phyloP scores from a whole-genome alignment of 164 flowering plant genomes.

The Litsea cubeba region DNA sequence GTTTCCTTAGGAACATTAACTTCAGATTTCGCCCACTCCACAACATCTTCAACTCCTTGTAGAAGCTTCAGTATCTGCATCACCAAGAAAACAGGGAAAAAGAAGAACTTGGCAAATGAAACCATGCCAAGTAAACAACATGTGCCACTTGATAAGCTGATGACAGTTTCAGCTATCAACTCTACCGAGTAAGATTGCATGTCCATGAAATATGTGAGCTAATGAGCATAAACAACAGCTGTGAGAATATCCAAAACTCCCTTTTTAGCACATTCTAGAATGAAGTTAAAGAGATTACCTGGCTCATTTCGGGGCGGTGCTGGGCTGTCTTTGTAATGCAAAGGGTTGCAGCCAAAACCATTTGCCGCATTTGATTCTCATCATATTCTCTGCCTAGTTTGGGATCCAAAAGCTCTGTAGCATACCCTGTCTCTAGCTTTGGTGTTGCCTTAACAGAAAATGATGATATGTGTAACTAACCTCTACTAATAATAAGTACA shows the following conservation, averaged over 20 bases:
- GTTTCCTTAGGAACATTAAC: constrained; percentile 19
- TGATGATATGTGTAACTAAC: neutral
- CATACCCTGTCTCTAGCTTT: constrained; percentile 48
- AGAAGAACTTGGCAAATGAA: neutral
- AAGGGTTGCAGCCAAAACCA: constrained; percentile 65
- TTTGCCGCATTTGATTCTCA: constrained; percentile 59
- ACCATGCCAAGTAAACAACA: too few relatives aligned
- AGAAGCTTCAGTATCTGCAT: constrained; percentile 61
- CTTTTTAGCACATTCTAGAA: neutral
- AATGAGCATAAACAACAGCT: neutral
- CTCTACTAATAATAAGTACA: neutral
- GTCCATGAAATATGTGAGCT: neutral
- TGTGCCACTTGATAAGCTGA: too few relatives aligned
- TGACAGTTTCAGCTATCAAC: too few relatives aligned
- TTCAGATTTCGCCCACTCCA: constrained; percentile 18
- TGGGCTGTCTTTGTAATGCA: constrained; percentile 67
- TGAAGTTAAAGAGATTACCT: constrained; percentile 35
- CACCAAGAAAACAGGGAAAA: too few relatives aligned
- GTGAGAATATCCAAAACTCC: neutral
- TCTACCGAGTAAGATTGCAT: neutral
- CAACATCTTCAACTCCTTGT: constrained; percentile 43
- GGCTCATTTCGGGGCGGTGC: constrained; percentile 66
- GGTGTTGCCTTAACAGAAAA: constrained; percentile 61
- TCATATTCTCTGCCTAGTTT: constrained; percentile 44
- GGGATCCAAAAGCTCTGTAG: constrained; percentile 51